A percentile compares a stretch with the other conserved stretches of the same genome.
Conservation (phyloP, 2,329 filamentous ascomycete species). For the Rutstroemia sp. region DNA sequence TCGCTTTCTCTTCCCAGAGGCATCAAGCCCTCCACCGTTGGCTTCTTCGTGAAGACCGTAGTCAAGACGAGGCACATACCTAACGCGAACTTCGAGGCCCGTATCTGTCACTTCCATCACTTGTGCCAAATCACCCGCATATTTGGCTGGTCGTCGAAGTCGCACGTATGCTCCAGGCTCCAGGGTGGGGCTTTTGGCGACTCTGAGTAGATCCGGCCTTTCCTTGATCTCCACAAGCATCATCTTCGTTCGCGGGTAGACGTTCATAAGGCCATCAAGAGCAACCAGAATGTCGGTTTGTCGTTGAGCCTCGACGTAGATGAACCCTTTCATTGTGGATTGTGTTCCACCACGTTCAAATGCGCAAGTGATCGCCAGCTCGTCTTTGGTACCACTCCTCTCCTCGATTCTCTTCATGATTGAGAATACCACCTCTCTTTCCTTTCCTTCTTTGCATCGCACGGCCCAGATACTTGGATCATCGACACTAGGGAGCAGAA, state of each 20-base stretch:
- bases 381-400: slow-evolving; percentile 66
- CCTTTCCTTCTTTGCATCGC: slow-evolving; percentile 89
- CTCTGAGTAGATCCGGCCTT: slow-evolving; percentile 91
- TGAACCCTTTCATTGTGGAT: slow-evolving; percentile 81
- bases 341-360: slow-evolving; percentile 80
- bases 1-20: slow-evolving; percentile 67
- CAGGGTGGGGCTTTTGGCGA: slow-evolving; percentile 77
- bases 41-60: slow-evolving; percentile 83
- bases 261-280: slow-evolving; percentile 77
- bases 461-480: slow-evolving; percentile 96
- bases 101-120: slow-evolving; percentile 90
- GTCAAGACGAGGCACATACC: slow-evolving; percentile 83
- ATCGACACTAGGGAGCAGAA: slow-evolving; percentile 86
- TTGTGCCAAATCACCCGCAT: slow-evolving; percentile 84
- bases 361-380: slow-evolving; percentile 77
- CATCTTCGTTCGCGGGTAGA: slow-evolving; percentile 83
- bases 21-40: slow-evolving; percentile 32
- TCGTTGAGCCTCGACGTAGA: slow-evolving; percentile 88
- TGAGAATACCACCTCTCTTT: slow-evolving; percentile 80
- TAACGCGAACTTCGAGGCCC: slow-evolving; percentile 78
- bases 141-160: slow-evolving; percentile 70
- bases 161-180: slow-evolving; percentile 89
- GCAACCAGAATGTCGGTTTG: slow-evolving; percentile 80
- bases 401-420: slow-evolving; percentile 89
- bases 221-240: slow-evolving; percentile 91